phyloP scores from a whole-genome alignment of 2,329 filamentous ascomycete species.

The Neodidymelliopsis sp. region DNA sequence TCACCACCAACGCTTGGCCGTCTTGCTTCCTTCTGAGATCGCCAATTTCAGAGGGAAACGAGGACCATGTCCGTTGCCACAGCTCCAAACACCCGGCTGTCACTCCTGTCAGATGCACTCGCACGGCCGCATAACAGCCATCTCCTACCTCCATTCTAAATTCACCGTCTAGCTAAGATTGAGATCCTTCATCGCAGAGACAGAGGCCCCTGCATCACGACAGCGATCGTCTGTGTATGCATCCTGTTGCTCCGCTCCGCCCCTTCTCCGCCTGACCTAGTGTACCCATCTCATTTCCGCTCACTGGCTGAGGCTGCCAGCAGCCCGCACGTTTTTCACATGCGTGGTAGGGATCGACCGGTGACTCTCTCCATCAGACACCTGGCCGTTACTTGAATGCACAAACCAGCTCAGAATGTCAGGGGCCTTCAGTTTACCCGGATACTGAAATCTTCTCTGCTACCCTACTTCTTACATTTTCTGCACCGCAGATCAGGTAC shows the following conservation, averaged over 20 bases:
- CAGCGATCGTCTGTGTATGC: neutral
- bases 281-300: slow-evolving; percentile 11
- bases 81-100: slow-evolving; percentile 12
- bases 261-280: slow-evolving; percentile 3
- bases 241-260: slow-evolving; percentile 18
- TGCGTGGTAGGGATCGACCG: neutral
- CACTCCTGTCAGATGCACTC: slow-evolving; percentile 14
- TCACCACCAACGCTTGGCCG: neutral
- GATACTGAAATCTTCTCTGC: neutral
- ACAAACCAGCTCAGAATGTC: neutral
- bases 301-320: slow-evolving; percentile 1
- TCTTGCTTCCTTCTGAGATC: neutral
- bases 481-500: slow-evolving; percentile 14
- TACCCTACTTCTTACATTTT: neutral
- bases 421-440: slow-evolving; percentile 13
- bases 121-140: slow-evolving; percentile 13
- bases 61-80: slow-evolving; percentile 5
- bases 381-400: neutral
- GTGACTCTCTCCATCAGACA: neutral
- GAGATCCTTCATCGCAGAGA: slow-evolving; percentile 1
- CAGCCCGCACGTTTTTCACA: neutral
- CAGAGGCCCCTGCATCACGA: slow-evolving; percentile 3
- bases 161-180: slow-evolving; percentile 5
- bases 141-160: slow-evolving; percentile 1
- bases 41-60: slow-evolving; percentile 5